Evolutionary conservation across 1,284 basidiomycete species (phyloP), one percentile per base, ranked within the genome.

Genomic region (Pisolithus thermaeus): DNA sequence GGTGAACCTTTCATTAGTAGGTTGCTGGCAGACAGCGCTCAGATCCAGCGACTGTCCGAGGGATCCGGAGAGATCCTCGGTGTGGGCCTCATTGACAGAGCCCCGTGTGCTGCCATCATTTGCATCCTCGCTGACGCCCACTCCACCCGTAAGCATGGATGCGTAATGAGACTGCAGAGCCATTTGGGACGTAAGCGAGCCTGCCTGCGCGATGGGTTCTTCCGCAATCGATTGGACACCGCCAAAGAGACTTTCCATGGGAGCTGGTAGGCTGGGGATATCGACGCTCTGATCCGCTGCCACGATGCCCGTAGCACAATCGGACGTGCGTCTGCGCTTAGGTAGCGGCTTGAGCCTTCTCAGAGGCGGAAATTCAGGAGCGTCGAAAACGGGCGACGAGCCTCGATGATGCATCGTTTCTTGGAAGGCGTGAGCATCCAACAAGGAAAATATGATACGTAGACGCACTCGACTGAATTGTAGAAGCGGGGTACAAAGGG

Each of bases 291-390:
- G 32, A 35, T 35, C 12, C 32, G 32, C 12, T 14, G 12, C 32
- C 32, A 35, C 32, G 32, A 14, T 14, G 32, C 12, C 32, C 12
- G 32, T 35, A 35, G 48, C 58, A 35, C 56, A 46, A 55, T 62
- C 59, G 47, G 61, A 61, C 12, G 64, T 64, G 53, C 83, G 79
- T 54, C 83, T 74, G 58, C 87, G 79, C 69, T 87, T 87, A 37
- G 87, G 87, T 45, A 90, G 75, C 23, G 87, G 87, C 64, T 87
- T 87, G 57, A 87, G 75, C 56, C 80, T 73, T 57, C 86, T 73
- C 54, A 82, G 70, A 30, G 78, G 66, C 39, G 80, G 77, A 59
- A 81, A 77, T 60, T 84, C 82, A 56, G 80, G 76, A 51, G 74
- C 70, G 69, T 83, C 82, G 70, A 83, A 81, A 56, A 77, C 71